Evolutionary conservation across 345 rosid species (phyloP).

Genomic region (Euphorbia pulcherrima): DNA sequence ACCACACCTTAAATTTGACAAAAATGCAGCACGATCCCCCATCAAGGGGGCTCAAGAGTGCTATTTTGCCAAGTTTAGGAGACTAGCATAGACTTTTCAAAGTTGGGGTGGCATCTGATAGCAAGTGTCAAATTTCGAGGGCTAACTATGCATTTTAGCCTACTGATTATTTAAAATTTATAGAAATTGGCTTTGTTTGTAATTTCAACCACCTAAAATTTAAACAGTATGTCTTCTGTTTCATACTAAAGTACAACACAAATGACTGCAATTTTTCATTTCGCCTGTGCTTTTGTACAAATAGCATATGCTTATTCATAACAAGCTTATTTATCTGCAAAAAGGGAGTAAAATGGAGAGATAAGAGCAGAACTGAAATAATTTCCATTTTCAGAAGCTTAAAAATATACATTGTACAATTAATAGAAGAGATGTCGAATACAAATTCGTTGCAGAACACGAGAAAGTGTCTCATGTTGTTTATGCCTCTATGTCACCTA

Average conservation of each 20-base stretch:
- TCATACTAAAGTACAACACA: too few species aligned
- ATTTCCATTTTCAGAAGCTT: conserved; percentile 8
- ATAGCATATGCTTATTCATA: not conserved
- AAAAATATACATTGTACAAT: conserved; percentile 26
- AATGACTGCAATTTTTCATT: too few species aligned
- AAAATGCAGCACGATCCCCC: too few species aligned
- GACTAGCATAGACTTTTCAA: too few species aligned
- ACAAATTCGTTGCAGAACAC: conserved; percentile 18
- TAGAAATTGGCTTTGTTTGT: not conserved
- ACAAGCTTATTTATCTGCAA: conserved; percentile 6
- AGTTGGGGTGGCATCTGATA: too few species aligned
- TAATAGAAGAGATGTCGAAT: conserved; percentile 21
- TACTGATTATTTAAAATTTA: not conserved
- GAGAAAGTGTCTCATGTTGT: conserved; percentile 12
- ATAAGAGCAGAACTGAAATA: not conserved
- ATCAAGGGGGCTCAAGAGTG: too few species aligned
- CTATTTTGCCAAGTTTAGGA: too few species aligned
- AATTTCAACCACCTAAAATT: not conserved
- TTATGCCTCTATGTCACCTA: conserved; percentile 19
- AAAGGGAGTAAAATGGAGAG: not conserved
- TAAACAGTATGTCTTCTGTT: too few species aligned
- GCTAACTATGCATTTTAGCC: too few species aligned
- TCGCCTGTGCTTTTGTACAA: too few species aligned
- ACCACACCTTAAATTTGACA: too few species aligned
- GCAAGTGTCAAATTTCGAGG: too few species aligned